These are phyloP conservation scores for Clitoria ternatea DNA, from an alignment of 306 rosid species.

Conservation along the genomic window DNA sequence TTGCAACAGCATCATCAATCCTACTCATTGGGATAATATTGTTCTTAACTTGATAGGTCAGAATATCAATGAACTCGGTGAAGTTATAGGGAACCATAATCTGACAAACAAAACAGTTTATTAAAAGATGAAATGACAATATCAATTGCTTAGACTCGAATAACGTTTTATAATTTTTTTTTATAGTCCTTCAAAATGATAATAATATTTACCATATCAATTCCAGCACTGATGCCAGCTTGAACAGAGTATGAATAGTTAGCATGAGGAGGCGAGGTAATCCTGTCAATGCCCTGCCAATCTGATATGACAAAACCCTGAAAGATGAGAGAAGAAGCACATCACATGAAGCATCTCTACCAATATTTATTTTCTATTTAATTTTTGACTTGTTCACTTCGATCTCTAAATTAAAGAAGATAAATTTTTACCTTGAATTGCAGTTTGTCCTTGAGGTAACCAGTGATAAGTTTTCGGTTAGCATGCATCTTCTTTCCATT, in stretches of 20 bases:
- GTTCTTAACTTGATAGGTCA: conserved; percentile 33
- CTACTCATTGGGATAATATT: conserved; percentile 33
- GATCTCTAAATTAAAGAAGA: neutral
- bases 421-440: conserved; percentile 32
- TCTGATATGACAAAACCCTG: conserved; percentile 49
- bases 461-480: conserved; percentile 32
- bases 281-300: conserved; percentile 42
- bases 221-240: conserved; percentile 38
- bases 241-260: conserved; percentile 40
- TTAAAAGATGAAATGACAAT: neutral
- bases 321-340: neutral
- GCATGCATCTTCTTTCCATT: conserved; percentile 45
- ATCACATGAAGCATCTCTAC: neutral
- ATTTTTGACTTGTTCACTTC: neutral
- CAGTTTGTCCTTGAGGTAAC: conserved; percentile 36
- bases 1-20: conserved; percentile 42
- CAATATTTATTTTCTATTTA: neutral
- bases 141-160: neutral
- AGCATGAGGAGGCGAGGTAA: conserved; percentile 39
- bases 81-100: conserved; percentile 43
- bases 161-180: neutral
- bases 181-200: conserved; percentile 1
- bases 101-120: conserved; percentile 17
- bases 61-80: conserved; percentile 38
- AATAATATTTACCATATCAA: conserved; percentile 35